Evolutionary conservation across 768 basidiomycete genomes (phyloP), one percentile per base, ranked within the genome.

Genomic region (Tulasnella sp.): DNA sequence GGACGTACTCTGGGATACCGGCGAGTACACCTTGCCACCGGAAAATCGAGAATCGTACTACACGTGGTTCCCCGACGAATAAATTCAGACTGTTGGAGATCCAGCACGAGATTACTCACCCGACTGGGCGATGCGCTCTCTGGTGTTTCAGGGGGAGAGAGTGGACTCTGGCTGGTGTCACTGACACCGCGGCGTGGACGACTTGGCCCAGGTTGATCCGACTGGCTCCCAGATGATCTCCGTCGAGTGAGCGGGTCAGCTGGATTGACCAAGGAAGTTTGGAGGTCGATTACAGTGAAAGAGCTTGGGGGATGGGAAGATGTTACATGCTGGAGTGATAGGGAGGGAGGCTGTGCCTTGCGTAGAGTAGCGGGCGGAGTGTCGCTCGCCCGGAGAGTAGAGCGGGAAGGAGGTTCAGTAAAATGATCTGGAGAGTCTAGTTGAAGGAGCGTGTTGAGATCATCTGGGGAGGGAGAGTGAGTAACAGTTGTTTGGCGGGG

Each of bases 371-470:
- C 25, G 46, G 46, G 11, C 27, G 34, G 27, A 25, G 46, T 17
- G 19, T 48, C 17, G 46, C 27, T 48, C 11, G 46, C 46, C 27
- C 34, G 2, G 29, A 25, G 46, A 25, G 46, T 17, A 48, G 46
- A 48, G 46, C 46, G 46, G 11, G 46, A 48, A 9, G 19, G 0
- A 48, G 46, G 25, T 12, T 46, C 45, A n/a, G 21, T 8, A 23
- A 27, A n/a, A n/a, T n/a, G n/a, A n/a, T n/a, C n/a, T n/a, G n/a
- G n/a, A n/a, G n/a, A n/a, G n/a, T n/a, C n/a, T n/a, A n/a, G 12
- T 6, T 21, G 52, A 54, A 54, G 52, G 35, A 54, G 52, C 39
- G 52, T 39, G 52, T 54, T 40, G 23, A 54, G 52, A 39, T 54
- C 52, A 40, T 54, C 52, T 54, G 15, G 17, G 21, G 17, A 39